Percentiles rank a stretch among this genome's conserved stretches.
Evolutionary conservation across 2,329 filamentous ascomycete genomes (phyloP).

Genomic region (Aspergillus clavatus): DNA sequence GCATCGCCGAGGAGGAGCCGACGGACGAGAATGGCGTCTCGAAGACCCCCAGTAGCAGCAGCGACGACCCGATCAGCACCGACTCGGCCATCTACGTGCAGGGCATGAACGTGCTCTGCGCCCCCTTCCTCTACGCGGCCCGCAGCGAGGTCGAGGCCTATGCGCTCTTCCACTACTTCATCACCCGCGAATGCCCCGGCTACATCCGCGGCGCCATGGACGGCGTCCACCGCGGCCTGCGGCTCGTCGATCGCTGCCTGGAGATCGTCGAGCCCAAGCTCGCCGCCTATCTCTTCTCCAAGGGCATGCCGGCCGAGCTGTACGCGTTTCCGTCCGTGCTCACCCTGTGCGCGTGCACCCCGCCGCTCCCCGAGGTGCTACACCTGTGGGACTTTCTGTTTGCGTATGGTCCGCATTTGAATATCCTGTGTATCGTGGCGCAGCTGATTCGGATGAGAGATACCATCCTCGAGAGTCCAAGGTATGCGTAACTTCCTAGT

Average conservation of each 20-base stretch:
- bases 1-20: constrained; percentile 37
- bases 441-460: constrained; percentile 86
- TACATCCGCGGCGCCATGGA: constrained; percentile 97
- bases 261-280: constrained; percentile 88
- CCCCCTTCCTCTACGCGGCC: constrained; percentile 90
- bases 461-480: constrained; percentile 74
- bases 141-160: constrained; percentile 94
- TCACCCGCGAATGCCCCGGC: constrained; percentile 82
- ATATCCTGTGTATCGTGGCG: constrained; percentile 93
- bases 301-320: constrained; percentile 85
- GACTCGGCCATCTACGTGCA: constrained; percentile 90
- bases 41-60: constrained; percentile 14
- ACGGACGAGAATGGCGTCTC: constrained; percentile 42
- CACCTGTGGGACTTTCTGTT: constrained; percentile 96
- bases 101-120: constrained; percentile 97
- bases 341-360: constrained; percentile 92
- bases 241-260: constrained; percentile 85
- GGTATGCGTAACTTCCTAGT: too few species aligned
- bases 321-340: constrained; percentile 95
- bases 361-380: constrained; percentile 86
- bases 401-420: constrained; percentile 89
- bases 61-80: constrained; percentile 41
- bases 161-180: constrained; percentile 78
- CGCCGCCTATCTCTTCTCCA: constrained; percentile 74
- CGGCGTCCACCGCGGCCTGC: constrained; percentile 86